These are phyloP conservation scores for Aspergillus panamensis DNA, from an alignment of 495 filamentous ascomycete genomes.

Conservation along the genomic window DNA sequence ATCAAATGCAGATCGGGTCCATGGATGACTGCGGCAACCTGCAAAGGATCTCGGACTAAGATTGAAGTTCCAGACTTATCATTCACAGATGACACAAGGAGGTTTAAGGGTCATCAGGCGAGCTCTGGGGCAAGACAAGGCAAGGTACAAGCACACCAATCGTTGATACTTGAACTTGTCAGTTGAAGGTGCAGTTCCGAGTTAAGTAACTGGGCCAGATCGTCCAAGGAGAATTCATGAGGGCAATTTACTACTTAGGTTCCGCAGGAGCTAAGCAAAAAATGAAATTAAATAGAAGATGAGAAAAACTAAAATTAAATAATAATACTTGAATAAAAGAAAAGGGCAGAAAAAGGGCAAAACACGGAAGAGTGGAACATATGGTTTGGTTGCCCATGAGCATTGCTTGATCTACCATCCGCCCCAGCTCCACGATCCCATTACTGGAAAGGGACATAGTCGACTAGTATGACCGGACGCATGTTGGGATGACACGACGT, in stretches of 20 bases:
- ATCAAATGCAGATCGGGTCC: slow-evolving; percentile 21
- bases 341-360: slow-evolving; percentile 15
- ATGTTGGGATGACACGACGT: slow-evolving; percentile 45
- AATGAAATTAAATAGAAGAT: slow-evolving; percentile 9
- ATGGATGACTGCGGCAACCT: slow-evolving; percentile 25
- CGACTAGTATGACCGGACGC: slow-evolving; percentile 19
- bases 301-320: slow-evolving; percentile 10
- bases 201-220: slow-evolving; percentile 17
- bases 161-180: slow-evolving; percentile 3
- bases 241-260: slow-evolving; percentile 4
- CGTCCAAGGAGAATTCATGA: slow-evolving; percentile 5
- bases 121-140: slow-evolving; percentile 12
- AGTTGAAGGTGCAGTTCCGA: slow-evolving; percentile 1
- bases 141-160: slow-evolving; percentile 26
- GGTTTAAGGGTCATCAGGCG: slow-evolving; percentile 23
- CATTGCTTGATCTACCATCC: slow-evolving; percentile 38
- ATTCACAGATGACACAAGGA: slow-evolving; percentile 25
- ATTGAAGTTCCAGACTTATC: slow-evolving; percentile 22
- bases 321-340: slow-evolving; percentile 12
- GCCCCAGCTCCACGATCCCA: slow-evolving; percentile 41
- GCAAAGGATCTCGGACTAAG: slow-evolving; percentile 21
- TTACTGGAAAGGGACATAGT: slow-evolving; percentile 17
- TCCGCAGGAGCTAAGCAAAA: neutral
- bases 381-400: slow-evolving; percentile 2
- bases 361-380: slow-evolving; percentile 15